phyloP scores from a whole-genome alignment of 2,329 filamentous ascomycete genomes.

The Exophiala phaeomuriformis region DNA sequence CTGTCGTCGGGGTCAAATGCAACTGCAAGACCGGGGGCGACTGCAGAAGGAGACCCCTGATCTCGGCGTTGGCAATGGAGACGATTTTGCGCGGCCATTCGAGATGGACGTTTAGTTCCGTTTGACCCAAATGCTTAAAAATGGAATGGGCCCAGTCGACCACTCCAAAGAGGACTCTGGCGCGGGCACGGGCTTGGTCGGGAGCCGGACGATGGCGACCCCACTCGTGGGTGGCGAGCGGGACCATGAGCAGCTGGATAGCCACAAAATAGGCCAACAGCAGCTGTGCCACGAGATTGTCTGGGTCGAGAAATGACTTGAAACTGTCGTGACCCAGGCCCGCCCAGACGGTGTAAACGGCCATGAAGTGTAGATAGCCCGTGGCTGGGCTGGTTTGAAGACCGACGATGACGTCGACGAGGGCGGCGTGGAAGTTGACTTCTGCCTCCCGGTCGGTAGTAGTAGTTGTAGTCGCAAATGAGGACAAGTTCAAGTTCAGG shows the following conservation, averaged over 20 bases:
- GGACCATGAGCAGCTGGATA: slow-evolving; percentile 40
- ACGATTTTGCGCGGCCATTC: slow-evolving; percentile 19
- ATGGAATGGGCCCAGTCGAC: slow-evolving; percentile 38
- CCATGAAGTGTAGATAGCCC: slow-evolving; percentile 39
- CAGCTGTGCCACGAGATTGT: slow-evolving; percentile 38
- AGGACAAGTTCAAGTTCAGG: too few relatives aligned
- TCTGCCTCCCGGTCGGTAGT: slow-evolving; percentile 1
- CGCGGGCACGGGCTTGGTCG: slow-evolving; percentile 11
- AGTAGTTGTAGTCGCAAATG: too few relatives aligned
- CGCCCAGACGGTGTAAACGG: slow-evolving; percentile 38
- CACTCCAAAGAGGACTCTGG: slow-evolving; percentile 25
- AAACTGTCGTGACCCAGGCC: slow-evolving; percentile 38
- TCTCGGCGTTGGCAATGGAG: slow-evolving; percentile 20
- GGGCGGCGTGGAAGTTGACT: slow-evolving; percentile 20
- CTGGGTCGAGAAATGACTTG: slow-evolving; percentile 38
- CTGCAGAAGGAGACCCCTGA: slow-evolving; percentile 19
- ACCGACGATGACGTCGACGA: slow-evolving; percentile 25
- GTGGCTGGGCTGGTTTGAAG: slow-evolving; percentile 17
- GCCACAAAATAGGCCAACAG: slow-evolving; percentile 44
- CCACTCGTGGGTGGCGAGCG: slow-evolving; percentile 32
- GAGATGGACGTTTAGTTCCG: slow-evolving; percentile 24
- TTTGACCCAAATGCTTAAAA: slow-evolving; percentile 28
- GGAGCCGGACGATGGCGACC: slow-evolving; percentile 17
- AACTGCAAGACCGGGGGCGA: slow-evolving; percentile 21
- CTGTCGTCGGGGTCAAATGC: slow-evolving; percentile 6